Evolutionary conservation across 805 yeast species (phyloP), one percentile per base, ranked within the genome.

Genomic region (Limtongia smithiae): DNA sequence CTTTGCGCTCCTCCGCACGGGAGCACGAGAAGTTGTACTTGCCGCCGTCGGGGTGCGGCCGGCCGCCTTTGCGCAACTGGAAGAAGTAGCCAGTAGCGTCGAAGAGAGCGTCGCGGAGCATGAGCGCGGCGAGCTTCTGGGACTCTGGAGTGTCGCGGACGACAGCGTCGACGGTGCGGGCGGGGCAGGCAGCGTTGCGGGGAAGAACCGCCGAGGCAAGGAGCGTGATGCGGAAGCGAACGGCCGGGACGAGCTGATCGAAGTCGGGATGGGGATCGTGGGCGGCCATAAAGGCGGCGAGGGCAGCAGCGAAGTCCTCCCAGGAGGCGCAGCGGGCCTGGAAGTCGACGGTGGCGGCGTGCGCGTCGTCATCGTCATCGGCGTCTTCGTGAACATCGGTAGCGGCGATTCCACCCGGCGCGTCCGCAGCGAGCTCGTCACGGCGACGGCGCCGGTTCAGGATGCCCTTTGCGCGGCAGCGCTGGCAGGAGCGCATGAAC

Each of bases 11-110:
- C 30, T 52, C 57, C 12, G 57, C 57, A 12, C 57, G 47, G 27
- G 57, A 52, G 44, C 57, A 52, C 15, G 51, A 44, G 31, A 52
- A 52, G 33, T 52, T 52, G 44, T 52, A 52, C 44, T 52, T 52
- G 27, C 57, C 57, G 30, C 57, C 57, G 20, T 52, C 57, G n/a
- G 54, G 50, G 22, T 52, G 48, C 30, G 57, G 57, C 17, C 46
- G 44, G 21, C 57, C 57, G 27, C 57, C 57, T 30, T 52, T 52
- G 22, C 57, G 50, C 27, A 52, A 24, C 48, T 52, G 57, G 43
- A 52, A 52, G 27, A 52, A 52, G 25, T 52, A 52, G 15, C 54
- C 54, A 36, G 48, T 52, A 18, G 51, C 36, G 21, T 52, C 57
- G 38, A 49, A 52, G 44, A 52, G 33, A 33, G 57, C 46, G 35